Base-by-base conservation (phyloP, 78 protist species). In the Chrysochromulina parva region DNA sequence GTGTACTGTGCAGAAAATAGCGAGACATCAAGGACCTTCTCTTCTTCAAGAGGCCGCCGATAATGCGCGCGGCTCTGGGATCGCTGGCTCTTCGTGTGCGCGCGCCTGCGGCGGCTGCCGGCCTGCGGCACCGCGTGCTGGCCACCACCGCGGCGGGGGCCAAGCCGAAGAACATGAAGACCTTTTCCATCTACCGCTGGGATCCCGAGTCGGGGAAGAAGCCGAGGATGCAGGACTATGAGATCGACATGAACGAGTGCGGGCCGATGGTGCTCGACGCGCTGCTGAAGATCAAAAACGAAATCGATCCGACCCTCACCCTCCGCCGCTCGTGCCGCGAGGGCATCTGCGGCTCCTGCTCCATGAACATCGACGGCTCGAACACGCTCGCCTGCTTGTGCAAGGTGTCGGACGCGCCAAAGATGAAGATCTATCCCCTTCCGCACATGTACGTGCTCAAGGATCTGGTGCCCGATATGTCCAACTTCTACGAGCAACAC, bases 241-340 rank as follows among this genome's bases (percentile, higher is more conserved):
- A 74, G 73, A 38, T 92, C n/a, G 84, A 92, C 52, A 73, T 93
- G 66, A 62, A 53, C 24, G 88, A 89, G 80, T 93, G 94, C 69
- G 94, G 94, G 4, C 94, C 94, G 62, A 93, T 93, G 94, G 87
- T 92, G 7, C 87, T 93, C 50, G 94, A 93, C 66, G 94, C 92
- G 38, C 80, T 93, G 17, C 17, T 93, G 74, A 93, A 93, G 85
- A 93, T 93, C 92, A 93, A 93, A 78, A 93, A 89, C 65, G 93
- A 93, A 69, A 38, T 52, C 24, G 94, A 93, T 59, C 74, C 94
- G 11, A 93, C 94, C 22, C 85, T 93, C 47, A 89, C 94, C 24
- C 89, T 93, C 94, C 90, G 94, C 1, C 87, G 94, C 14, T 93
- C 94, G 17, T 93, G 94, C 92, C 92, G 94, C 54, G 94, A 92